These are phyloP conservation scores for Fusarium duplospermum DNA, from an alignment of 2,329 filamentous ascomycete species.

Conservation along the genomic window DNA sequence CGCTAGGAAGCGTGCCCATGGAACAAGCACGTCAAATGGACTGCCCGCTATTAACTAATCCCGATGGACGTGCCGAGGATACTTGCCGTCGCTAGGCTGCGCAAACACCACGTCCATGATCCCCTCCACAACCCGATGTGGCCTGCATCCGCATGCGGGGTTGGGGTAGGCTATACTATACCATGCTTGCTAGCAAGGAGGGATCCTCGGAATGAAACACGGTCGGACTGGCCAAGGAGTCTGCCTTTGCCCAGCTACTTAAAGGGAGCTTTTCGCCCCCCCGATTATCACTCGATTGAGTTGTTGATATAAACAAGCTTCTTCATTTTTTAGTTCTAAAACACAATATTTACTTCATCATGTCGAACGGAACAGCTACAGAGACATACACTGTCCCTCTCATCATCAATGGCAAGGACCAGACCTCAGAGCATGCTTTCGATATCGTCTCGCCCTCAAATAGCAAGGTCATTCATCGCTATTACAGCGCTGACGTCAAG, in stretches of 20 bases:
- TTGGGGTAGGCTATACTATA: not conserved
- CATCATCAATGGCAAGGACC: conserved; percentile 58
- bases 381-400: conserved; percentile 51
- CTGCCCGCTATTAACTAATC: not conserved
- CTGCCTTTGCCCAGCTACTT: conserved; percentile 20
- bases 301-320: not conserved
- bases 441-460: conserved; percentile 67
- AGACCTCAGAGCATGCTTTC: conserved; percentile 61
- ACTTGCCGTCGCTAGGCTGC: conserved; percentile 1
- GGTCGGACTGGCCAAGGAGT: not conserved
- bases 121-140: conserved; percentile 31
- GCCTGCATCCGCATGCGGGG: conserved; percentile 32
- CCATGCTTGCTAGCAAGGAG: conserved; percentile 1
- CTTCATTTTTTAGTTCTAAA: not conserved
- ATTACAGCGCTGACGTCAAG: conserved; percentile 66
- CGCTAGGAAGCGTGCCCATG: conserved; percentile 10
- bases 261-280: conserved; percentile 17
- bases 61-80: conserved; percentile 1
- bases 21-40: not conserved
- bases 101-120: conserved; percentile 21
- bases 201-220: not conserved
- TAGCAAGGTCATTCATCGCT: conserved; percentile 64
- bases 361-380: conserved; percentile 18
- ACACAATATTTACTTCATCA: conserved; percentile 9
- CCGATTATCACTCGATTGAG: not conserved